Evolutionary conservation across 2,329 filamentous ascomycete genomes (phyloP), one percentile per base, ranked within the genome.

Genomic region (Sporothrix pallida): DNA sequence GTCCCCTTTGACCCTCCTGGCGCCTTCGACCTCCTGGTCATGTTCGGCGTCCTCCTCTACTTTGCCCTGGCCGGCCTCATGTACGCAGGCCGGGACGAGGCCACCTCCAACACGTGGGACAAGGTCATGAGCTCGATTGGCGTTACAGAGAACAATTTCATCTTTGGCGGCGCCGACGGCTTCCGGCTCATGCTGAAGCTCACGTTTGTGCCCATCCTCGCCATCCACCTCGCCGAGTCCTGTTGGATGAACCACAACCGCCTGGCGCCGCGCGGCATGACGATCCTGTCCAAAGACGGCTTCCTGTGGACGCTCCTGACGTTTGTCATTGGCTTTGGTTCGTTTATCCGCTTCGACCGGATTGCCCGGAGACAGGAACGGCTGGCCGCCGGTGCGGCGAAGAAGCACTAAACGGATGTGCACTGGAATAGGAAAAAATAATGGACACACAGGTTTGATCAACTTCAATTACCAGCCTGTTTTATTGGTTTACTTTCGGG

Each of bases 201-300:
- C 15, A 83, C 95, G 58, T 83, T 92, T 72, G 77, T 83, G 23
- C 84, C 88, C 0, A 87, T 95, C 73, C 3, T 93, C 0, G 84
- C 79, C 0, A 87, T 93, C 13, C 95, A 98, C 81, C 26, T 85
- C 0, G 74, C 81, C 2, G 95, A 98, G 84, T 82, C 86, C n/a
- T 82, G 82, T 62, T 83, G 84, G 79, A 83, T 91, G 77, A 86
- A 87, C 75, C 81, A 79, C 58, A 83, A 82, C 68, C 81, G 85
- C 74, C 79, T 90, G 74, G 78, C 78, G 72, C 86, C 80, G 79
- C 84, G 86, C 76, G 84, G 85, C 7, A 84, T 90, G 12, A 80
- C 81, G 74, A 80, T 81, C 48, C 83, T 85, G 8, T 82, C 81
- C 7, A 62, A 60, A n/a, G 76, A 87, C 15, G 91, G 90, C 88